phyloP scores from a whole-genome alignment of 2,329 filamentous ascomycete genomes.

The Cladophialophora immunda region DNA sequence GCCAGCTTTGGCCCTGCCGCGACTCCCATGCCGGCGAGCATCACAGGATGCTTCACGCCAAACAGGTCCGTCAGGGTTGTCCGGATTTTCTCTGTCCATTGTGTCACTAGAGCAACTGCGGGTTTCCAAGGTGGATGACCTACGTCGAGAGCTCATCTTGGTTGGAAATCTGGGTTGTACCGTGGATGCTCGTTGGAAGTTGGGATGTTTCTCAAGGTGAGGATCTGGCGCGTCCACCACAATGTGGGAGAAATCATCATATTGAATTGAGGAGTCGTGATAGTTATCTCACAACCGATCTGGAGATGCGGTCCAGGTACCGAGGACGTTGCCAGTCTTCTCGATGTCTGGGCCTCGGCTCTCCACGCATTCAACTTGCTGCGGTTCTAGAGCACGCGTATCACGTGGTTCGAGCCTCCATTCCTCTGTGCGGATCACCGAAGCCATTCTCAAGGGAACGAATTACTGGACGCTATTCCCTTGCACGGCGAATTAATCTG shows the following conservation, averaged over 20 bases:
- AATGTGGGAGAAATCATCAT: neutral
- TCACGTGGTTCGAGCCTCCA: neutral
- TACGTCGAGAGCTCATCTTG: conserved; percentile 3
- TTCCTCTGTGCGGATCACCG: too few relatives aligned
- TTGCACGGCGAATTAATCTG: too few relatives aligned
- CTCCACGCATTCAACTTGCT: neutral
- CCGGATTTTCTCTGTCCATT: conserved; percentile 2
- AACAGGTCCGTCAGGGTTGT: conserved; percentile 79
- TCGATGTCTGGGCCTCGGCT: neutral
- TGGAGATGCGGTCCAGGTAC: neutral
- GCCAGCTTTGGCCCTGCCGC: conserved; percentile 87
- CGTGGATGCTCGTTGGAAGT: neutral
- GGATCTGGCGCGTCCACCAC: neutral
- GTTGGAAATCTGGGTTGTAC: neutral
- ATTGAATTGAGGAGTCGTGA: neutral
- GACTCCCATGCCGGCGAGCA: conserved; percentile 93
- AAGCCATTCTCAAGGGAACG: too few relatives aligned
- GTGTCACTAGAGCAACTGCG: too few relatives aligned
- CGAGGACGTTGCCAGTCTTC: neutral
- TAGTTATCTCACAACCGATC: neutral
- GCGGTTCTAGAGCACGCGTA: neutral
- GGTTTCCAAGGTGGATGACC: too few relatives aligned
- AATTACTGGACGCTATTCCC: too few relatives aligned
- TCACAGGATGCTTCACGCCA: conserved; percentile 85
- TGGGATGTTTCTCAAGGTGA: neutral